Base-by-base conservation (phyloP, 495 filamentous ascomycete species). In the Penicillium fimorum region DNA sequence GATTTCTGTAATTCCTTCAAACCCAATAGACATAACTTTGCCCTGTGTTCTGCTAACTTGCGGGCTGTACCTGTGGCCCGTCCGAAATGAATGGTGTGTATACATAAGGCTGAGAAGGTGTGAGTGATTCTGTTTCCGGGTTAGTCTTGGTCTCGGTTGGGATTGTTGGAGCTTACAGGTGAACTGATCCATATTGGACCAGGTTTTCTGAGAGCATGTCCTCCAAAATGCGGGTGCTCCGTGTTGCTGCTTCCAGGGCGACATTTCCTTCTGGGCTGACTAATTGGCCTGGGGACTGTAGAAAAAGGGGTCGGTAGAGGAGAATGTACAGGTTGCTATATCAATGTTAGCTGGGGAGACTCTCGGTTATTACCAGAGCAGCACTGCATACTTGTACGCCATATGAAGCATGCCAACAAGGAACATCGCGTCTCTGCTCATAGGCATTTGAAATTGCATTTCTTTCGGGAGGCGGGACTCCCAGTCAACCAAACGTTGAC, bases 1-100 rank as follows among this genome's bases (percentile, higher is more conserved):
- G 71, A 71, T 47, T 75, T 77, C 47, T 80, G 77, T 27, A 80
- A 56, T 42, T 80, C 77, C 42, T 77, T 71, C 9, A 80, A 46
- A 1, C 76, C 73, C 2, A 80, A 60, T 0, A 80, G 64, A 50
- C 77, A 80, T 3, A 79, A 51, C 13, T 77, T 70, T 3, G 77
- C 77, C 30, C 77, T 68, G 58, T 79, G 74, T 46, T 80, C 76
- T 24, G 77, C 75, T 1, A 80, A 60, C 35, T 75, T 77, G 0
- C 72, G 67, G 2, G 71, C 65, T 17, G 75, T 75, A 8, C 68
- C 66, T 8, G 64, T 59, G 0, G 67, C 65, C 24, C 76, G 70
- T 12, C 70, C 70, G 52, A 74, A 73, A 47, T 71, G 66, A 24
- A 79, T 75, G 5, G 76, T 77, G 50, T 78, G 76, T 56, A 78